Percentiles rank a stretch among this genome's conserved stretches.
These are phyloP conservation scores for Lasiodiplodia citricola DNA, from an alignment of 2,329 filamentous ascomycete species.

Conservation along the genomic window DNA sequence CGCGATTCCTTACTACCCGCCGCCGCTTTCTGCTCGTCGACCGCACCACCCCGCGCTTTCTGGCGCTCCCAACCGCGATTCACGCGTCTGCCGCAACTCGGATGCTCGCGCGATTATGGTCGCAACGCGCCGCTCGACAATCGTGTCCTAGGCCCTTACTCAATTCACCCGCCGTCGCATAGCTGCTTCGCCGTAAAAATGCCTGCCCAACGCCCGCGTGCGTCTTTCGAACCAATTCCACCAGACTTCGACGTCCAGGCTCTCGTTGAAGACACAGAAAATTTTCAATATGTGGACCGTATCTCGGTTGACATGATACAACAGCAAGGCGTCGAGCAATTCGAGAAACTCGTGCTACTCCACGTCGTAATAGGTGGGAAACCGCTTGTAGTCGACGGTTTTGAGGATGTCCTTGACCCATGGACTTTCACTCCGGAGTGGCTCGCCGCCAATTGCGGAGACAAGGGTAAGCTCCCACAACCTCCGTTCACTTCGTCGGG, in stretches of 20 bases:
- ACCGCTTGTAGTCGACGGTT: constrained; percentile 89
- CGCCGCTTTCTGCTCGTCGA: neutral
- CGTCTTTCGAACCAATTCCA: constrained; percentile 89
- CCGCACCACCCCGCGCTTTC: neutral
- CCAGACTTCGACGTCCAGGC: constrained; percentile 79
- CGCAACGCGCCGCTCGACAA: neutral
- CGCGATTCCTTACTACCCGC: constrained; percentile 2
- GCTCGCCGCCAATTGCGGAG: constrained; percentile 78
- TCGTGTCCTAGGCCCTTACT: neutral
- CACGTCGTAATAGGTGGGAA: constrained; percentile 86
- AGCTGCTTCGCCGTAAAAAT: constrained; percentile 54
- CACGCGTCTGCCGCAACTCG: neutral
- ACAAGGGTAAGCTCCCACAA: constrained; percentile 67
- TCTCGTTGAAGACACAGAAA: constrained; percentile 77
- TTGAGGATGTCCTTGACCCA: constrained; percentile 75
- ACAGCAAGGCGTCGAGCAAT: constrained; percentile 74
- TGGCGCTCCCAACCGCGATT: neutral
- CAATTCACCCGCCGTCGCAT: neutral
- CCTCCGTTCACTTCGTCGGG: constrained; percentile 30
- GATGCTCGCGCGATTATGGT: neutral
- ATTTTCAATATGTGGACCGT: constrained; percentile 85
- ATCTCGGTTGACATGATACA: constrained; percentile 81
- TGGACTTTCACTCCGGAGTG: constrained; percentile 81
- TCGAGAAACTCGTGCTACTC: constrained; percentile 82
- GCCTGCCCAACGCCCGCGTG: constrained; percentile 79